phyloP scores from a whole-genome alignment of 805 yeast genomes.

The Ogataea angusta region DNA sequence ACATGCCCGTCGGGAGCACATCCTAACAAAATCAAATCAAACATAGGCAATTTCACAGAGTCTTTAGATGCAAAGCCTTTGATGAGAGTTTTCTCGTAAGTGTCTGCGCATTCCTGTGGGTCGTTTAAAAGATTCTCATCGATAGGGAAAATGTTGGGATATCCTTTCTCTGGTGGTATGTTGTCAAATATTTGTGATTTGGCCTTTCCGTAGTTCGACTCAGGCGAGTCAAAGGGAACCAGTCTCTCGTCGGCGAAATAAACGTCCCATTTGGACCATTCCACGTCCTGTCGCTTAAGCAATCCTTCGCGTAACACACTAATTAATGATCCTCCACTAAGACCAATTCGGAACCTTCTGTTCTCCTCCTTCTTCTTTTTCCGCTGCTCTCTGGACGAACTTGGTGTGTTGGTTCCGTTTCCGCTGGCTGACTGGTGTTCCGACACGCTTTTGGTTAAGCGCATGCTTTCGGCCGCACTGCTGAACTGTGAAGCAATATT shows the following conservation, averaged over 20 bases:
- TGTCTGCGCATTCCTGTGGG: conserved; percentile 92
- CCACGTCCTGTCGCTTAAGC: conserved; percentile 61
- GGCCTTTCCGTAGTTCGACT: conserved; percentile 88
- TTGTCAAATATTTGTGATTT: conserved; percentile 77
- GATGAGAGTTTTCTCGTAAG: conserved; percentile 81
- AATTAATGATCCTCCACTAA: conserved; percentile 90
- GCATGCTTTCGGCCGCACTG: background rate
- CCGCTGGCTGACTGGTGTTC: conserved; percentile 14
- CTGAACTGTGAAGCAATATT: background rate
- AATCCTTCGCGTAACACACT: conserved; percentile 86
- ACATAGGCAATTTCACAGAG: conserved; percentile 91
- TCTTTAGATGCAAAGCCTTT: conserved; percentile 94
- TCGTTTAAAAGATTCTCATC: conserved; percentile 71
- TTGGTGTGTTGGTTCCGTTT: conserved; percentile 9
- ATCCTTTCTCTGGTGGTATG: conserved; percentile 45
- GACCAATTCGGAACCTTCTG: conserved; percentile 80
- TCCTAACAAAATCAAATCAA: conserved; percentile 85
- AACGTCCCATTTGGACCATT: conserved; percentile 93
- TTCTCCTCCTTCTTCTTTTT: conserved; percentile 54
- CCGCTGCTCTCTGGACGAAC: conserved; percentile 31
- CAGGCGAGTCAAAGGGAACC: conserved; percentile 79
- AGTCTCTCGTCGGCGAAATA: conserved; percentile 95
- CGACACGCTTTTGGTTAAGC: conserved; percentile 3
- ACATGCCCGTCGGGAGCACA: conserved; percentile 99
- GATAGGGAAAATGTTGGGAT: conserved; percentile 79